phyloP scores from a whole-genome alignment of 1,284 basidiomycete genomes.

The Tranzscheliella williamsii region DNA sequence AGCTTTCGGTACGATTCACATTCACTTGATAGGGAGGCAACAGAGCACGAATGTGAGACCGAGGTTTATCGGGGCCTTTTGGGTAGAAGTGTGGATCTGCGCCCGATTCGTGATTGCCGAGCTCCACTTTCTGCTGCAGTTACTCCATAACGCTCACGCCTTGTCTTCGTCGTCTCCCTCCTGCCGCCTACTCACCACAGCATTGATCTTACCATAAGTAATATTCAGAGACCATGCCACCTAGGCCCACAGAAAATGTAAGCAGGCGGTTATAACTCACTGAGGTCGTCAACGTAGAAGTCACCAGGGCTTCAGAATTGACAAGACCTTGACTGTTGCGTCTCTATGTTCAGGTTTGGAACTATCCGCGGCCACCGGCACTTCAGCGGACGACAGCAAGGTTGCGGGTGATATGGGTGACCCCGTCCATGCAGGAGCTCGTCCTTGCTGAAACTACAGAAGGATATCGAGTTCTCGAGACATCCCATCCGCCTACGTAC shows the following conservation, averaged over 20 bases:
- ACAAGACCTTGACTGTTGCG: neutral
- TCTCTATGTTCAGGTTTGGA: slow-evolving; percentile 41
- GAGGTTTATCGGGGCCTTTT: too few relatives aligned
- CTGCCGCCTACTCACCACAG: neutral
- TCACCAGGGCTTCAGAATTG: too few relatives aligned
- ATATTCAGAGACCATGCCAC: slow-evolving; percentile 15
- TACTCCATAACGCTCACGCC: too few relatives aligned
- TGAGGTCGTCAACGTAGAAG: too few relatives aligned
- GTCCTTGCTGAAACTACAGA: slow-evolving; percentile 52
- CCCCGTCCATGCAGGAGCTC: slow-evolving; percentile 41
- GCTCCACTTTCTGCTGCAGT: too few relatives aligned
- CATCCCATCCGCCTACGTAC: slow-evolving; percentile 55
- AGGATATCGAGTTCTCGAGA: slow-evolving; percentile 56
- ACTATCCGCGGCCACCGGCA: slow-evolving; percentile 55
- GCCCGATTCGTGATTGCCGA: too few relatives aligned
- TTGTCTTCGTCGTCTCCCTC: too few relatives aligned
- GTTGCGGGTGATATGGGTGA: slow-evolving; percentile 51
- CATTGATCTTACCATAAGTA: too few relatives aligned
- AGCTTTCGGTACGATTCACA: too few relatives aligned
- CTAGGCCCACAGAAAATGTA: slow-evolving; percentile 41
- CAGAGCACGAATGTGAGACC: too few relatives aligned
- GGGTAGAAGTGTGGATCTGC: too few relatives aligned
- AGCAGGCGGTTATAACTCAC: neutral
- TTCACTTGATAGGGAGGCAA: too few relatives aligned
- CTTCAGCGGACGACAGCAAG: slow-evolving; percentile 43